These are phyloP conservation scores for Apiotrichum porosum DNA, from an alignment of 1,284 basidiomycete species.

Conservation along the genomic window DNA sequence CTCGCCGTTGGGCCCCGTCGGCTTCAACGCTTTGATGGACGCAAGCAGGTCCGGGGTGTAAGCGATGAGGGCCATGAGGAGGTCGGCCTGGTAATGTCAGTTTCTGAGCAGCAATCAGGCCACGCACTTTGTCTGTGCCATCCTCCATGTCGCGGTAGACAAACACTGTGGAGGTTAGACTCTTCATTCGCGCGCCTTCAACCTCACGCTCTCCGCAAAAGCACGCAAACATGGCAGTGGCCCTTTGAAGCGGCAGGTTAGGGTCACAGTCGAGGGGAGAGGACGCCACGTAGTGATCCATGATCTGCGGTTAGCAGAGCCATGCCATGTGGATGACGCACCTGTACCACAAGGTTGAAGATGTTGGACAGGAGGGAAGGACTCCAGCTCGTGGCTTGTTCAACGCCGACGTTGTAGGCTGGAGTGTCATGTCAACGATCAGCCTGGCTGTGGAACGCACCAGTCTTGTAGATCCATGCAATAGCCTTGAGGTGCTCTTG, in stretches of 20 bases:
- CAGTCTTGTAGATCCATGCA: constrained; percentile 15
- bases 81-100: background rate
- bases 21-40: background rate
- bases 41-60: background rate
- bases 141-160: constrained; percentile 4
- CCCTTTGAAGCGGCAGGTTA: constrained; percentile 3
- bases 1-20: background rate
- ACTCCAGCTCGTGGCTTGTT: background rate
- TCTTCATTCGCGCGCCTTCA: too few species aligned
- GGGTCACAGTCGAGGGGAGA: constrained; percentile 6
- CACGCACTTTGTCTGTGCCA: constrained; percentile 5
- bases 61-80: background rate
- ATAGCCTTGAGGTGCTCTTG: constrained; percentile 7
- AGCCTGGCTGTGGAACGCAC: background rate
- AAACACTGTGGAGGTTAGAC: constrained; percentile 5
- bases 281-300: background rate
- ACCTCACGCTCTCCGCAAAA: constrained; percentile 6
- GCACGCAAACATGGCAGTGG: constrained; percentile 7
- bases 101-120: rapidly evolving
- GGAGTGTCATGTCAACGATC: background rate
- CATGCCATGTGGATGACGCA: too few species aligned
- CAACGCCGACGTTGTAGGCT: constrained; percentile 9
- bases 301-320: constrained; percentile 3
- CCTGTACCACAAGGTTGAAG: constrained; percentile 6
- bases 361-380: background rate